Percentiles rank a stretch among this genome's conserved stretches.
phyloP scores from a whole-genome alignment of 2,329 filamentous ascomycete species.

The Colletotrichum plurivorum region DNA sequence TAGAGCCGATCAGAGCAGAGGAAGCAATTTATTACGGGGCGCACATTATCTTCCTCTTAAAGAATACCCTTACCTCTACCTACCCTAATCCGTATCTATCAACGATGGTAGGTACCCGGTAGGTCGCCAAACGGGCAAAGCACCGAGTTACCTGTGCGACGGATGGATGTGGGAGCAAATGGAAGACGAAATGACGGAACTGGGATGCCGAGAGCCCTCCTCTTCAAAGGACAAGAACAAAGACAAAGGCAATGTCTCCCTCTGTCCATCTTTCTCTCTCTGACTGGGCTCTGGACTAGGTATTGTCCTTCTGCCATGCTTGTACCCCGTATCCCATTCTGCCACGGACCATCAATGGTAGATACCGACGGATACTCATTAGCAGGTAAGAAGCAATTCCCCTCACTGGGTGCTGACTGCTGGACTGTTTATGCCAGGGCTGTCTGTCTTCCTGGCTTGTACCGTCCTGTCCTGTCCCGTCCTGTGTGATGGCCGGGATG shows the following conservation, averaged over 20 bases:
- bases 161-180: neutral
- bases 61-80: constrained; percentile 14
- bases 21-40: constrained; percentile 18
- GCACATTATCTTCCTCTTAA: neutral
- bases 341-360: neutral
- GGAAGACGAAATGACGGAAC: constrained; percentile 33
- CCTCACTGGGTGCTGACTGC: constrained; percentile 2
- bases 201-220: constrained; percentile 28
- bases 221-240: constrained; percentile 16
- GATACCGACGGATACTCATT: neutral
- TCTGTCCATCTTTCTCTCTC: too few species aligned
- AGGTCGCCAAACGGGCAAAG: too few species aligned
- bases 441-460: constrained; percentile 26
- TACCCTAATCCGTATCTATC: neutral
- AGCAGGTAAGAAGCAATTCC: neutral
- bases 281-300: too few species aligned
- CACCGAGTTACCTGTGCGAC: too few species aligned
- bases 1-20: constrained; percentile 6
- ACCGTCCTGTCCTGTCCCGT: neutral
- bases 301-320: too few species aligned
- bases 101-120: too few species aligned
- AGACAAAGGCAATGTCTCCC: too few species aligned
- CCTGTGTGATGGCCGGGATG: constrained; percentile 26
- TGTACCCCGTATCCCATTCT: too few species aligned
- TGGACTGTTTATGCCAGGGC: constrained; percentile 26